Evolutionary conservation across 176 grass and related monocot genomes (phyloP), one percentile per base, ranked within the genome.

Genomic region (Secale cereale): DNA sequence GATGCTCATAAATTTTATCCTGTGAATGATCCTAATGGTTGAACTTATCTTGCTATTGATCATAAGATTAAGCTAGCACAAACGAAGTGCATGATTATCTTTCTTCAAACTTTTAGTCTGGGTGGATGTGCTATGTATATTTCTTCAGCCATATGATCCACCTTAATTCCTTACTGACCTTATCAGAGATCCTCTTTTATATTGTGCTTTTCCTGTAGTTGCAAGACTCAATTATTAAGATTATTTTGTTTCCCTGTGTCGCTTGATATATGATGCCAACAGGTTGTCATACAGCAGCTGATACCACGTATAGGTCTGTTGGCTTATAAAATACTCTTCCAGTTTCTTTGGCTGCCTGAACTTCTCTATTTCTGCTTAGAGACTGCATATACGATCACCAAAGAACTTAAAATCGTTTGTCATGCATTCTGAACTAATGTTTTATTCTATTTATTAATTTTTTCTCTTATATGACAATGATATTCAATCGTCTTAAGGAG

Each of bases 11-110:
- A 15, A 59, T 35, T 82, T 19, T 59, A 4, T 41, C 27, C 16
- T 82, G 32, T 50, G 48, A 35, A 82, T 82, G 80, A 57, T 59
- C 15, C 48, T 82, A 57, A 70, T 70, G 65, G 56, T 82, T 82
- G 39, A 80, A 48, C 30, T 36, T 69, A 68, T 81, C 13, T 82
- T 37, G 14, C 22, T 57, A 37, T 32, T 81, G 45, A 6, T 54
- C 30, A 81, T 56, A 35, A 81, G 64, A 70, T 81, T 56, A 67
- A 68, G 48, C 48, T n/a, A 77, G 74, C 31, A 78, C 75, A 78
- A 59, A 78, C 75, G 59, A 78, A 15, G 22, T 59, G 31, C 60
- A 57, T 33, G 45, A 37, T 56, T 46, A 31, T 29, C 37, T 70
- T 37, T 37, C 31, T 32, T 82, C 80, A 82, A 35, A 70, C 46